Evolutionary conservation across 1,139 yeast genomes (phyloP), one percentile per base, ranked within the genome.

Genomic region (Blastobotrys illinoisensis): DNA sequence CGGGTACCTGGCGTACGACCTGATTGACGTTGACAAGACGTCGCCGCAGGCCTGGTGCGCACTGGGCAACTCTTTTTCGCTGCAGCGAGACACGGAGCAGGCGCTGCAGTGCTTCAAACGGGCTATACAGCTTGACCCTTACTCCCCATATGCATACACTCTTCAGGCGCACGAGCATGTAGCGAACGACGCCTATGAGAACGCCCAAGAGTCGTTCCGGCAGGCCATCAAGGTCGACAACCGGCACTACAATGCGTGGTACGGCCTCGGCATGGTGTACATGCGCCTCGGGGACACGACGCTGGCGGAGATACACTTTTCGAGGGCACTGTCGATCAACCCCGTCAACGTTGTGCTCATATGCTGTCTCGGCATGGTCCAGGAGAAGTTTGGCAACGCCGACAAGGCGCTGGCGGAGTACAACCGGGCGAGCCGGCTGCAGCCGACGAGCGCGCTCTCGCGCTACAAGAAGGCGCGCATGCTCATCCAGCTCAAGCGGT

Each of bases 241-340:
- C 50, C 78, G 93, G 56, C 97, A 90, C 68, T 93, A 91, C 70
- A 93, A 93, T 71, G 98, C 99, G 0, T 83, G 93, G 66, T 95
- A 93, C 66, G 99, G 99, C 20, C 80, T 95, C 56, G 99, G 99
- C 6, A 90, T 90, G 95, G 95, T 91, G 45, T 88, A 86, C 68
- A 79, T 90, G 68, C 88, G 90, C 64, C 73, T 90, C 53, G 98
- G 97, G 2, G 91, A 89, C 64, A 83, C 83, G 64, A 83, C 80
- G 48, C 83, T 84, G 65, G 97, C 99, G 0, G 93, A 90, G 64
- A 80, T 83, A 59, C 96, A 90, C 70, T 90, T 93, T 74, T 76
- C 89, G 51, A 87, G 86, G 64, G 99, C 99, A 0, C 82, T 88
- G 18, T 81, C 86, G 46, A 88, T 93, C 54, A 93, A 93, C 66